Conservation (phyloP, 345 rosid genomes). For the Brassica rapa region DNA sequence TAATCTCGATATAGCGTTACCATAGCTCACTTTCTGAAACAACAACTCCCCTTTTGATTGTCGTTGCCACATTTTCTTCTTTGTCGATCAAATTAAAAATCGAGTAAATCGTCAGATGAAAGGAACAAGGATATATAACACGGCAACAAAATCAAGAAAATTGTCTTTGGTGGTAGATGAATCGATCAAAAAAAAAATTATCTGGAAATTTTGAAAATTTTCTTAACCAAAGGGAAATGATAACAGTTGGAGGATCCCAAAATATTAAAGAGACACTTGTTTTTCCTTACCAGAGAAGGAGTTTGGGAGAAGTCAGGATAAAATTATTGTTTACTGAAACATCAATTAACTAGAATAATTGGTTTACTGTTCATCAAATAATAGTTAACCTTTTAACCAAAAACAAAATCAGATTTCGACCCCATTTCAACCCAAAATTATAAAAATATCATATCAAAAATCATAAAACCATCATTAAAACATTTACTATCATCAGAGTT, state of each 20-base stretch:
- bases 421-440: no score
- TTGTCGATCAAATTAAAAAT: neutral
- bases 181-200: conserved; percentile 9
- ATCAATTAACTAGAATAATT: no score
- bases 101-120: neutral
- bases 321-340: no score
- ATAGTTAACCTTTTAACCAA: no score
- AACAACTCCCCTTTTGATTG: conserved; percentile 92
- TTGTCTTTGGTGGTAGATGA: neutral
- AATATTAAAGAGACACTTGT: neutral
- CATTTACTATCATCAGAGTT: no score
- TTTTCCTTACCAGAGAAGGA: conserved; percentile 11
- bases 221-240: neutral
- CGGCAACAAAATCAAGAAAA: neutral
- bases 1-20: conserved; percentile 72
- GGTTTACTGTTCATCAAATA: no score
- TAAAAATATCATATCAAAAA: no score
- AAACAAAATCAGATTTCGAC: no score
- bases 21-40: conserved; percentile 74
- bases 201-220: neutral
- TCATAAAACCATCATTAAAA: no score
- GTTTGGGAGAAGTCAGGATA: no score
- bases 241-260: neutral
- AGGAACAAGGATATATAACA: neutral
- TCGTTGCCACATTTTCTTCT: conserved; percentile 70